Base-by-base conservation (phyloP, 2,329 filamentous ascomycete species). In the Zymoseptoria pseudotritici region DNA sequence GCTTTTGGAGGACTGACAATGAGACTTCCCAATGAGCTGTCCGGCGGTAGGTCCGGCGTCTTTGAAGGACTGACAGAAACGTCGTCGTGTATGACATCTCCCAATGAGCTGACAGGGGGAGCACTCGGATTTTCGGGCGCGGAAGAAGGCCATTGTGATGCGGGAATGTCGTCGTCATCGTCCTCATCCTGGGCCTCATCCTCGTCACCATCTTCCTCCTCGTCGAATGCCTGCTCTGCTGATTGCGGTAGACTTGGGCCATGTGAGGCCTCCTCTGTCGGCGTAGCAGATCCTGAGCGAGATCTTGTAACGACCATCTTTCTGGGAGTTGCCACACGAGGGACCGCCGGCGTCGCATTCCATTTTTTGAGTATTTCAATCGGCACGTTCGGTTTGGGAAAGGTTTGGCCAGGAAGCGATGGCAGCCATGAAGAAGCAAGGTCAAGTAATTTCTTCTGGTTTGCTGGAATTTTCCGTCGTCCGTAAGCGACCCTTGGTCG, bases 391-490 rank as follows among this genome's bases (percentile, higher is more conserved):
- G 72, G 71, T 19, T 62, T 57, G 4, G 75, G 74, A 22, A 76
- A 73, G 6, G 61, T 62, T 2, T 63, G 58, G 17, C 76, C 76
- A 3, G 73, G 68, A 17, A 68, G 63, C 9, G 75, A 63, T 7
- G 75, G 73, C 8, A 72, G 60, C 74, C 74, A 76, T 6, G 69
- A 80, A 17, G 78, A 73, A 5, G 72, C 61, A 10, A 74, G 69
- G 5, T 78, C 75, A 1, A 87, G 71, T 4, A 86, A 72, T 8
- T 73, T 65, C 51, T 71, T 67, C 65, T 87, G 85, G 17, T 80
- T 75, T 24, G 69, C 72, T 1, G 80, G 76, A 4, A 77, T 71
- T 29, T 59, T 70, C 22, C 63, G 60, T 2, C 69, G 66, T 13
- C 64, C 64, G 56, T 72, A 69, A 22, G 61, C 62, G 50, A 63